These are phyloP conservation scores for Mycena leptocephala DNA, from an alignment of 768 basidiomycete species.

Conservation along the genomic window DNA sequence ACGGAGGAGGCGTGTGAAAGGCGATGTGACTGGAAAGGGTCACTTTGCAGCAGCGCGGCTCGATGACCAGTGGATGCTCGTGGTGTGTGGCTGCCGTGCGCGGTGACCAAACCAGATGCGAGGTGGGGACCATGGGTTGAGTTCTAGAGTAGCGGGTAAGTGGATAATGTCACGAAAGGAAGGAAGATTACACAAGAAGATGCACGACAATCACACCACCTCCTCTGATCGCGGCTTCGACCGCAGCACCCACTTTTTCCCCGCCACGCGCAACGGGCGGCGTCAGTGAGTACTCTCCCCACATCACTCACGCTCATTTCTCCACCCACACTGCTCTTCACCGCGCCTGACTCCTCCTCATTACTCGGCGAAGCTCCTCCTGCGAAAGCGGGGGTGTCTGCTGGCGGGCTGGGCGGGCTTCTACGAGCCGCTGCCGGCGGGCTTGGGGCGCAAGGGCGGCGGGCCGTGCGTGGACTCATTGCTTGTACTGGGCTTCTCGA, in stretches of 20 bases:
- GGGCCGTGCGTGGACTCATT: constrained; percentile 59
- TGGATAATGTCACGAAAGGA: too few species aligned
- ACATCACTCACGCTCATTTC: constrained; percentile 92
- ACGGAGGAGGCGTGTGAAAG: too few species aligned
- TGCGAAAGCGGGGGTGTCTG: constrained; percentile 41
- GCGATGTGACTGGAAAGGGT: too few species aligned
- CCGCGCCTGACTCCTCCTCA: constrained; percentile 38
- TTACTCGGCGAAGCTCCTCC: constrained; percentile 15
- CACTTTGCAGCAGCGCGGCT: too few species aligned
- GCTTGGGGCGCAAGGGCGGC: constrained; percentile 78
- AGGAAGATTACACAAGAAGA: too few species aligned
- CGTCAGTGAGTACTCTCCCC: constrained; percentile 81
- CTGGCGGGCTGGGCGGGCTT: constrained; percentile 76
- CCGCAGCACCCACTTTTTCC: constrained; percentile 91
- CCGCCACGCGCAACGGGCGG: constrained; percentile 73
- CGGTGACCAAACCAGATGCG: too few species aligned
- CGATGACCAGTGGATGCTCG: too few species aligned
- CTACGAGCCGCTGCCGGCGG: constrained; percentile 74
- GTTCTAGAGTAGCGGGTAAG: too few species aligned
- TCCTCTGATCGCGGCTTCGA: constrained; percentile 55
- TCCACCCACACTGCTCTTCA: constrained; percentile 45
- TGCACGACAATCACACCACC: too few species aligned
- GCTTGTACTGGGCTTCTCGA: constrained; percentile 75
- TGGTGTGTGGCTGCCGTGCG: too few species aligned
- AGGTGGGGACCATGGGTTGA: too few species aligned